Base-by-base conservation (phyloP, 148 eudicot species). In the Persicaria tinctoria region DNA sequence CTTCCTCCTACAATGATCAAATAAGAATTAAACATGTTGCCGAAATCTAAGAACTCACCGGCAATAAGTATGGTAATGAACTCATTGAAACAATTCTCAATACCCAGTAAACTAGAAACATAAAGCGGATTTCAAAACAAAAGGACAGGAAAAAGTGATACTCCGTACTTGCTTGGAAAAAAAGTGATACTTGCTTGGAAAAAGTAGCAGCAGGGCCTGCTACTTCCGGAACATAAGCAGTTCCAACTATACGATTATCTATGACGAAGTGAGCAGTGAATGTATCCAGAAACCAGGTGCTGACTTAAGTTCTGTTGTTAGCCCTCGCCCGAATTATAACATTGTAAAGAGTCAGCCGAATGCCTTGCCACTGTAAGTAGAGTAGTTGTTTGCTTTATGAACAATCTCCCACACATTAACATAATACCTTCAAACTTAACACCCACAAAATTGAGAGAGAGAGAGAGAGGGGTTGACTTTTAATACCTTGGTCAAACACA, bases 171-270 rank as follows among this genome's bases (percentile, higher is more conserved):
- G 85, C 90, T 88, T 85, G 85, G 76, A 87, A 87, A 73, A 87
- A 78, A n/a, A n/a, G n/a, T n/a, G n/a, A n/a, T n/a, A n/a, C n/a
- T n/a, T n/a, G n/a, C n/a, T n/a, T n/a, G n/a, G n/a, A n/a, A n/a
- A n/a, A n/a, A 64, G 79, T 4, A 76, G 82, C 73, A 62, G 77
- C 3, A 66, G 49, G 2, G 79, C 38, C 13, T 91, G 97, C 78
- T 93, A 91, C 77, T 79, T 78, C 68, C 86, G 98, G 85, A 83
- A 86, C 73, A 82, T 93, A 20, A 83, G 90, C 74, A 85, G 91
- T 83, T 89, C 86, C 4, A 93, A 93, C 70, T 91, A 89, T 81
- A 89, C 91, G 16, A 84, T 93, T 81, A 64, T 88, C 59, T 77
- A 86, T 46, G 97, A 93, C 78, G 68, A 86, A 51, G 89, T 73